A percentile compares a stretch with the other conserved stretches of the same genome.
These are phyloP conservation scores for Russula emetica DNA, from an alignment of 768 basidiomycete species.

Conservation along the genomic window DNA sequence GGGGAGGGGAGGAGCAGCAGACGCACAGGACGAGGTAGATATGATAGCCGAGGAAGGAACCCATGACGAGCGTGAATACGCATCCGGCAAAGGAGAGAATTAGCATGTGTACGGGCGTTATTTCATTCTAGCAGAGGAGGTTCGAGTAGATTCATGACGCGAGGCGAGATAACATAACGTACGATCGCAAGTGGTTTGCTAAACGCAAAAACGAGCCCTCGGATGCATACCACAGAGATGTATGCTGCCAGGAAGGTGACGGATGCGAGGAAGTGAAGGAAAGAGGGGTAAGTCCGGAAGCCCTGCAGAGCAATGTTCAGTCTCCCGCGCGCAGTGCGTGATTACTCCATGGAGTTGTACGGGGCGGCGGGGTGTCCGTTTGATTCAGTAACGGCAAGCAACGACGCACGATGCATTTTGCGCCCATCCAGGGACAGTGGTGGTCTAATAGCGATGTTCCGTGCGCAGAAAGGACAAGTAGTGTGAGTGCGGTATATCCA, in stretches of 20 bases:
- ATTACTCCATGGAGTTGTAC: background rate
- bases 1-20: slow-evolving; percentile 19
- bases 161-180: slow-evolving; percentile 30
- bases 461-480: background rate
- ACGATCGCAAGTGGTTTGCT: slow-evolving; percentile 59
- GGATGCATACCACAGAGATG: slow-evolving; percentile 48
- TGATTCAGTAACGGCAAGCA: background rate
- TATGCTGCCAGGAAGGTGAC: slow-evolving; percentile 61
- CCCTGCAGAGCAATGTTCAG: slow-evolving; percentile 45
- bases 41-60: slow-evolving; percentile 74
- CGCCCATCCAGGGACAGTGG: slow-evolving; percentile 81
- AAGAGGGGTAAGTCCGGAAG: slow-evolving; percentile 78
- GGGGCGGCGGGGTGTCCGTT: background rate
- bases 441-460: slow-evolving; percentile 52
- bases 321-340: background rate
- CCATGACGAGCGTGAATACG: slow-evolving; percentile 60
- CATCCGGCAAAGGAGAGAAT: slow-evolving; percentile 56
- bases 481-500: slow-evolving; percentile 2
- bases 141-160: background rate
- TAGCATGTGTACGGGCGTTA: slow-evolving; percentile 68
- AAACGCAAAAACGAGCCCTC: slow-evolving; percentile 62
- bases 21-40: slow-evolving; percentile 70
- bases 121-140: slow-evolving; percentile 47
- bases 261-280: slow-evolving; percentile 70
- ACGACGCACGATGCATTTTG: slow-evolving; percentile 64